A percentile compares a stretch with the other conserved stretches of the same genome.
phyloP scores from a whole-genome alignment of 1,284 basidiomycete species.

The Fomitopsis betulina region DNA sequence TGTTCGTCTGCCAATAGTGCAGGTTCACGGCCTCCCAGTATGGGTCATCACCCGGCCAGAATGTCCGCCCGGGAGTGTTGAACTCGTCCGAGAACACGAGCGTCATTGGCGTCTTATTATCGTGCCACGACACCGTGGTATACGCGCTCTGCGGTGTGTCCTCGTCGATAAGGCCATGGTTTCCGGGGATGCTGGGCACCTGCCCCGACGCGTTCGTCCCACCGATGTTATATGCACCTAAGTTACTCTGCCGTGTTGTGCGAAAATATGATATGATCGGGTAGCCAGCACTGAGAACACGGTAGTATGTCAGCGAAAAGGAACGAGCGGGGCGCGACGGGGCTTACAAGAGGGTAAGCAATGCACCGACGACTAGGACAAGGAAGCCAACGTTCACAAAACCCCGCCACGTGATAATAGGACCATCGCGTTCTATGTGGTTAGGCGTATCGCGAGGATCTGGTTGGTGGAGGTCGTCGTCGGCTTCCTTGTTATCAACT shows the following conservation, averaged over 20 bases:
- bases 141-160: constrained; percentile 45
- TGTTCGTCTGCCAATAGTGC: constrained; percentile 61
- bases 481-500: constrained; percentile 28
- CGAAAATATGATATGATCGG: constrained; percentile 46
- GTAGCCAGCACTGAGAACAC: constrained; percentile 36
- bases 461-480: constrained; percentile 31
- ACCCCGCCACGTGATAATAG: constrained; percentile 27
- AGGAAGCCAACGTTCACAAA: constrained; percentile 30
- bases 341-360: constrained; percentile 35
- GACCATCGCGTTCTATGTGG: constrained; percentile 19
- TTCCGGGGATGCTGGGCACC: constrained; percentile 30
- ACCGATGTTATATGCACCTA: constrained; percentile 46
- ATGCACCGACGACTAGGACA: constrained; percentile 24
- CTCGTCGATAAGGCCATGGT: constrained; percentile 44
- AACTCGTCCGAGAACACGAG: constrained; percentile 74
- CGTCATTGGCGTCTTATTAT: constrained; percentile 34
- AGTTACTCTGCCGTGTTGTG: constrained; percentile 17
- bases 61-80: constrained; percentile 53
- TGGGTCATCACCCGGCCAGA: constrained; percentile 49
- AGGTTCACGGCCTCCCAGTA: constrained; percentile 70
- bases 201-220: constrained; percentile 50
- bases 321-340: not conserved
- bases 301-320: not conserved
- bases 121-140: constrained; percentile 34
- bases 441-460: constrained; percentile 20